Conservation (phyloP, 257 asterid species). For the Nicotiana sylvestris region DNA sequence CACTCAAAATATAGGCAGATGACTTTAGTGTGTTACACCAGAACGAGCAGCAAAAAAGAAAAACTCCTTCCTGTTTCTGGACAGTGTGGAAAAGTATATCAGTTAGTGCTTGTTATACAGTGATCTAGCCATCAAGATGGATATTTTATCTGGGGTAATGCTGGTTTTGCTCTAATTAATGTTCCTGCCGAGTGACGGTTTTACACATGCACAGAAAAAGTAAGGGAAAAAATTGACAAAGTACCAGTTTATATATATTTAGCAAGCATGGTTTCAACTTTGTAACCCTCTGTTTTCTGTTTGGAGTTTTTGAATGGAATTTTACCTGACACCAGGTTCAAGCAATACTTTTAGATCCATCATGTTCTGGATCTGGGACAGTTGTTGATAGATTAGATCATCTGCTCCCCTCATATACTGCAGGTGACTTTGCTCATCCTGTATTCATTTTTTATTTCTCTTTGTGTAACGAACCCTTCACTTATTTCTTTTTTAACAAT, state of each 20-base stretch:
- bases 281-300: background rate
- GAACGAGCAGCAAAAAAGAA: background rate
- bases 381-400: constrained; percentile 83
- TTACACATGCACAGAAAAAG: too few relatives aligned
- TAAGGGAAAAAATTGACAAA: background rate
- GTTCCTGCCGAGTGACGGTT: background rate
- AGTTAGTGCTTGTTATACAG: background rate
- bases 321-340: constrained; percentile 46
- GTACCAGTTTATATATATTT: background rate
- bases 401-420: constrained; percentile 71
- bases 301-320: background rate
- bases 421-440: constrained; percentile 38
- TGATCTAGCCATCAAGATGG: background rate
- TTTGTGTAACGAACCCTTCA: background rate
- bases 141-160: background rate
- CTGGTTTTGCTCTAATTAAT: background rate
- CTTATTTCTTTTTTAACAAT: background rate
- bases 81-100: background rate
- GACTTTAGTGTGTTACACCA: background rate
- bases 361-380: constrained; percentile 98
- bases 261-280: background rate
- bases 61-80: background rate
- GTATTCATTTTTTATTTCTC: background rate
- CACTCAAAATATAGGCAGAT: background rate
- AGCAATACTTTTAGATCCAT: constrained; percentile 89